phyloP scores from a whole-genome alignment of 148 eudicot genomes.

The Cornus controversa region DNA sequence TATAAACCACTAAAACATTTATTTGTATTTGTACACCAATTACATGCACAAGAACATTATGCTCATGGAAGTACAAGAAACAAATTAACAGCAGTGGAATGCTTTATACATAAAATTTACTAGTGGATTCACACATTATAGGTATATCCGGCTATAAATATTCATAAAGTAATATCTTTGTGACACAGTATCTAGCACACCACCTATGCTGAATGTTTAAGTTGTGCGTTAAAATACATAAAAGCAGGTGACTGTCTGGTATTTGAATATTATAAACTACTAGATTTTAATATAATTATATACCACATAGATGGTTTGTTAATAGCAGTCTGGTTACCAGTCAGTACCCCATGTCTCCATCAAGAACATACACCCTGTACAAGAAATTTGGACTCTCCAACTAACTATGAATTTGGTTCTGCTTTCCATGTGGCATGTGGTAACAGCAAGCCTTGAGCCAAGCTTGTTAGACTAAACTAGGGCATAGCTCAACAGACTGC shows the following conservation, averaged over 20 bases:
- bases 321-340: neutral
- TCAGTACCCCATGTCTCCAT: neutral
- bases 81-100: neutral
- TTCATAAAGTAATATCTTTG: neutral
- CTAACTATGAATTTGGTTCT: neutral
- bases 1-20: neutral
- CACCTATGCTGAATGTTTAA: neutral
- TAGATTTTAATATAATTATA: too few relatives aligned
- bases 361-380: neutral
- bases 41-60: neutral
- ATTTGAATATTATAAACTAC: too few relatives aligned
- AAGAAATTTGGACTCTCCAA: neutral
- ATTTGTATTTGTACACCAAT: neutral
- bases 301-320: neutral
- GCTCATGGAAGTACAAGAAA: neutral
- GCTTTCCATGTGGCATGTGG: too few relatives aligned
- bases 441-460: too few relatives aligned
- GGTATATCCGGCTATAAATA: neutral
- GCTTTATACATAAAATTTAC: neutral
- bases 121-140: neutral
- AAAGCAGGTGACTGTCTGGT: neutral
- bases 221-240: neutral
- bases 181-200: neutral
- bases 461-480: too few relatives aligned
- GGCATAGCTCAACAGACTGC: neutral